Percentiles rank a stretch among this genome's conserved stretches.
phyloP scores from a whole-genome alignment of 495 filamentous ascomycete species.

The Corynascus novoguineensis region DNA sequence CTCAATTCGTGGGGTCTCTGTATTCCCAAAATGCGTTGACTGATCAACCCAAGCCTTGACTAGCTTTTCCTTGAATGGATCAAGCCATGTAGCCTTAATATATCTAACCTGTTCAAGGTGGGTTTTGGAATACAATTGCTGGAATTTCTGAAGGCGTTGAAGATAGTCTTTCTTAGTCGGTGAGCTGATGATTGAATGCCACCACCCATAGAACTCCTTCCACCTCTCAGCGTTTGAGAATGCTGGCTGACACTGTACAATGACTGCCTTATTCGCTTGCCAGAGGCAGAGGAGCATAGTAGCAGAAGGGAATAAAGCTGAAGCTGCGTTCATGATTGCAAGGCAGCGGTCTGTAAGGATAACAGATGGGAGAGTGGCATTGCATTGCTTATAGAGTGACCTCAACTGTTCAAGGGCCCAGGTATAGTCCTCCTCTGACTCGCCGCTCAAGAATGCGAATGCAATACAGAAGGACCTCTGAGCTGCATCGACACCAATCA shows the following conservation, averaged over 20 bases:
- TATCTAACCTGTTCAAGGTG: background rate
- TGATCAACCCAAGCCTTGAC: background rate
- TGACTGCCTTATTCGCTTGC: no score
- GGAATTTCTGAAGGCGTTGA: background rate
- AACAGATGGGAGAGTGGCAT: background rate
- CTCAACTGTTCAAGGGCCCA: background rate
- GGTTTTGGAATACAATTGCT: background rate
- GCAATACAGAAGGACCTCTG: no score
- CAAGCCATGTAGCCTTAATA: constrained; percentile 3
- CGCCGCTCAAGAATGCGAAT: background rate
- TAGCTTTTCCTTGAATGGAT: constrained; percentile 4
- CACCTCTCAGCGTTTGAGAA: background rate
- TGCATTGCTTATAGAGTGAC: background rate
- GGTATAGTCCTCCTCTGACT: background rate
- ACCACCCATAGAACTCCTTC: constrained; percentile 1
- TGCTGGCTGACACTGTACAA: background rate
- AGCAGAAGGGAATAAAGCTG: constrained; percentile 1
- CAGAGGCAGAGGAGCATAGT: background rate
- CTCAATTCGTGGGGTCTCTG: background rate
- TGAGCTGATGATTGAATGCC: constrained; percentile 3
- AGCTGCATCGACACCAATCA: no score
- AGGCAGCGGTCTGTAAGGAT: constrained; percentile 4
- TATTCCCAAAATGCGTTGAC: constrained; percentile 4
- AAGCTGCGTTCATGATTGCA: background rate
- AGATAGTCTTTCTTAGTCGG: background rate